Percentiles rank a stretch among this genome's conserved stretches.
Conservation (phyloP, 2,329 filamentous ascomycete species). For the Fusarium clavum region DNA sequence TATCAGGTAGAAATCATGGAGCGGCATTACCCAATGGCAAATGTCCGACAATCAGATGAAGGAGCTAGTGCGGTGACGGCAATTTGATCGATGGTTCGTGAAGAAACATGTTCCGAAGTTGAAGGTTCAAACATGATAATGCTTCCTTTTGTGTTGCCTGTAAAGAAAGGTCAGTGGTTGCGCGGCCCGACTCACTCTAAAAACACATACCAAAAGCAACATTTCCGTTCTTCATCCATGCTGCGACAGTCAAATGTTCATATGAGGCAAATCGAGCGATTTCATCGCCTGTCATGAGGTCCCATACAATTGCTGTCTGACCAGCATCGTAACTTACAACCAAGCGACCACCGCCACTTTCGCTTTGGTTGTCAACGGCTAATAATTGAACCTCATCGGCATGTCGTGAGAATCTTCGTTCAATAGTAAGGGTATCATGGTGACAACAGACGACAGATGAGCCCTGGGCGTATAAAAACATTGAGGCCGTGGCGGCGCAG, state of each 20-base stretch:
- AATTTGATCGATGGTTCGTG: slow-evolving; percentile 89
- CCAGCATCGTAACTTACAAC: slow-evolving; percentile 94
- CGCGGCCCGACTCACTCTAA: slow-evolving; percentile 6
- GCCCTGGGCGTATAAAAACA: slow-evolving; percentile 90
- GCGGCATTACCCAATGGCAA: slow-evolving; percentile 86
- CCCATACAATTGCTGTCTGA: slow-evolving; percentile 96
- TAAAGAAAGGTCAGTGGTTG: slow-evolving; percentile 26
- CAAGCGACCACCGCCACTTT: slow-evolving; percentile 82
- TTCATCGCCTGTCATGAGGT: slow-evolving; percentile 90
- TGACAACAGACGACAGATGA: slow-evolving; percentile 86
- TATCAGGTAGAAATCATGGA: not conserved
- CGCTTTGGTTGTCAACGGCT: slow-evolving; percentile 90
- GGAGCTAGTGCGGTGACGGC: slow-evolving; percentile 94
- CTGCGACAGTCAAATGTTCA: slow-evolving; percentile 83
- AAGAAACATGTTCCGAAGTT: slow-evolving; percentile 91
- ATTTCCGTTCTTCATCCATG: slow-evolving; percentile 98
- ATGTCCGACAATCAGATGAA: slow-evolving; percentile 88
- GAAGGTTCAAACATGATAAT: slow-evolving; percentile 94
- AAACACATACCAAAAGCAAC: slow-evolving; percentile 85
- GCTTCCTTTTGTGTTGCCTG: slow-evolving; percentile 92
- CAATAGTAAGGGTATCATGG: slow-evolving; percentile 91
- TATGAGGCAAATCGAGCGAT: slow-evolving; percentile 93
- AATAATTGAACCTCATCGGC: slow-evolving; percentile 85
- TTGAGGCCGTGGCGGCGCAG: slow-evolving; percentile 88
- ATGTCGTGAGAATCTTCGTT: slow-evolving; percentile 86